These are phyloP conservation scores for Mucor velutinosus DNA, from an alignment of 371 early-diverging fungal genomes.

Conservation along the genomic window DNA sequence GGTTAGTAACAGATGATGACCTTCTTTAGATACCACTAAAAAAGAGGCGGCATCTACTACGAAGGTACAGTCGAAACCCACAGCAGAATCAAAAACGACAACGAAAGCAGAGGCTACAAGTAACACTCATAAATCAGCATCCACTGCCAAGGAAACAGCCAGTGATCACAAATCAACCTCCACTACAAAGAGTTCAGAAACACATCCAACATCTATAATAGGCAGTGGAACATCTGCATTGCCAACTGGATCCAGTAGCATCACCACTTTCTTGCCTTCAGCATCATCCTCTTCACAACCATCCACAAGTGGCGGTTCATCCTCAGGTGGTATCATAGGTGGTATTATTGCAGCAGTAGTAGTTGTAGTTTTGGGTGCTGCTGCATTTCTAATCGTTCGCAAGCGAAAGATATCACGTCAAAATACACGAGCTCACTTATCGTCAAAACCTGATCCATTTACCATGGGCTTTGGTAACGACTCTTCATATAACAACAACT, in stretches of 20 bases:
- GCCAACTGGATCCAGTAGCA: background rate
- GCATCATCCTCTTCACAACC: background rate
- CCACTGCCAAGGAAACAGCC: background rate
- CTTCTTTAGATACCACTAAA: background rate
- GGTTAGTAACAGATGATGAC: background rate
- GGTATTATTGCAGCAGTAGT: conserved; percentile 36
- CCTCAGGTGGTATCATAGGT: conserved; percentile 27
- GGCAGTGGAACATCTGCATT: background rate
- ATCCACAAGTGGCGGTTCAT: background rate
- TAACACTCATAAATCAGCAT: background rate
- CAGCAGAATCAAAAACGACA: background rate
- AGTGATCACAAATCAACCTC: background rate
- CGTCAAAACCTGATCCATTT: conserved; percentile 21
- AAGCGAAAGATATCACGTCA: conserved; percentile 23
- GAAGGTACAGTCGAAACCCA: background rate
- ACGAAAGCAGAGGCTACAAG: background rate
- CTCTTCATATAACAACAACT: background rate
- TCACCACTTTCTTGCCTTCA: background rate
- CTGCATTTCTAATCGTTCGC: conserved; percentile 33
- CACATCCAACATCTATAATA: background rate
- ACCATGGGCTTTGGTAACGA: conserved; percentile 28
- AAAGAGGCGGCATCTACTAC: background rate
- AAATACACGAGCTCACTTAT: conserved; percentile 9
- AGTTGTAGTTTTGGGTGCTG: conserved; percentile 19
- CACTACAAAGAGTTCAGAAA: background rate